phyloP scores from a whole-genome alignment of 73 alveolate genomes.

The Symbiodinium natans region DNA sequence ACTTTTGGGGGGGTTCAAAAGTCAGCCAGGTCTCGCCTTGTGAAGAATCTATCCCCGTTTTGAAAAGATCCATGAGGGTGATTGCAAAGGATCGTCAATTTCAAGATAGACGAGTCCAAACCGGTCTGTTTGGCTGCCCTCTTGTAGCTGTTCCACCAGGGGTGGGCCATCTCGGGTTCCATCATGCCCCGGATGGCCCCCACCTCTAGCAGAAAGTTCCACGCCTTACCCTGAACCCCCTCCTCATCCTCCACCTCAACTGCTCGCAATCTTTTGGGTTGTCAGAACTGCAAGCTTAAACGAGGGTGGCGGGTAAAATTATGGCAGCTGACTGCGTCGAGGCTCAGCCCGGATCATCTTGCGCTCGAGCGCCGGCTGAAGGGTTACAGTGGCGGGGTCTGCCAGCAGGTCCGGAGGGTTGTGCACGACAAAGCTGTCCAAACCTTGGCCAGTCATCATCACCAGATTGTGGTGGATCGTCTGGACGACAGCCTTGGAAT shows the following conservation, averaged over 20 bases:
- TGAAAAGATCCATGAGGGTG: neutral
- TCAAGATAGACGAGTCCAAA: neutral
- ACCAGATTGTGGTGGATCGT: too few relatives aligned
- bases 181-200: neutral
- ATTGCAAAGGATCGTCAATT: neutral
- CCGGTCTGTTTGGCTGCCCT: neutral
- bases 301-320: too few relatives aligned
- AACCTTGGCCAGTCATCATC: neutral
- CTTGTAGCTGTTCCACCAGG: neutral
- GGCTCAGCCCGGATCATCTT: neutral
- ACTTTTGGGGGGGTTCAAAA: too few relatives aligned
- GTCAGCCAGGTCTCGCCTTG: neutral
- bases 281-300: too few relatives aligned
- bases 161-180: slow-evolving; percentile 13
- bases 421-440: neutral
- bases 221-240: neutral
- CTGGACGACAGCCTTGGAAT: too few relatives aligned
- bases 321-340: too few relatives aligned
- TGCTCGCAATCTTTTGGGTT: too few relatives aligned
- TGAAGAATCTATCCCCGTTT: neutral
- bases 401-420: neutral
- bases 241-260: neutral
- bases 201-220: neutral
- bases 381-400: neutral
- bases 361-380: neutral